Evolutionary conservation across 169 alveolate genomes (phyloP), one percentile per base, ranked within the genome.

Genomic region (Besnoitia besnoiti): DNA sequence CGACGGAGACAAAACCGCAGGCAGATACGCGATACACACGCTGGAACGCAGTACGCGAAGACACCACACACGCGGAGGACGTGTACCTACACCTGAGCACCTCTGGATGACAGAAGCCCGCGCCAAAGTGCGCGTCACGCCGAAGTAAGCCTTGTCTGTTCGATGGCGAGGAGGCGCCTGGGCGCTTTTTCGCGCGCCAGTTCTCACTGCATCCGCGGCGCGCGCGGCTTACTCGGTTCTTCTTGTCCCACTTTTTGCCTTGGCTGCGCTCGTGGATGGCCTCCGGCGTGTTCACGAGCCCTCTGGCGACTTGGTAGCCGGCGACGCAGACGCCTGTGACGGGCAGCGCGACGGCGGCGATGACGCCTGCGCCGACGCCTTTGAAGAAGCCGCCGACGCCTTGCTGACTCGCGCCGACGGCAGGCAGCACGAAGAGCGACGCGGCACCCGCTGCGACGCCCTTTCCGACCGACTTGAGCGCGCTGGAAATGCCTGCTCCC

Each of bases 371-470:
- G n/a, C 97, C 98, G 84, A 96, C 92, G 19, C 99, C 99, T 79
- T 97, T 97, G 90, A 97, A 96, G 89, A 97, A 97, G 12, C 99
- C 99, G 61, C 96, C 93, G 35, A 97, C 96, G 35, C 99, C 99
- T 79, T 95, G 97, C 40, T 96, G 95, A n/a, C 96, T 94, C 35
- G 98, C 98, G 37, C 99, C 98, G 14, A 97, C 97, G 4, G 97
- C 97, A 27, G 99, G 99, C 42, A 97, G 96, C 7, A 97, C 96
- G 76, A 97, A 97, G 47, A 97, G 96, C 47, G 97, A 95, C n/a
- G 98, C 97, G 62, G 97, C 97, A 12, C 99, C 99, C 62, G 96
- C 96, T 30, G 96, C 97, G 46, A 97, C 97, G 8, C 99, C 99
- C 90, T 97, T 97, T n/a, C 97, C 96, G 35, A 97, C 97, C 5